These are phyloP conservation scores for Amphichorda felina DNA, from an alignment of 2,329 filamentous ascomycete genomes.

Conservation along the genomic window DNA sequence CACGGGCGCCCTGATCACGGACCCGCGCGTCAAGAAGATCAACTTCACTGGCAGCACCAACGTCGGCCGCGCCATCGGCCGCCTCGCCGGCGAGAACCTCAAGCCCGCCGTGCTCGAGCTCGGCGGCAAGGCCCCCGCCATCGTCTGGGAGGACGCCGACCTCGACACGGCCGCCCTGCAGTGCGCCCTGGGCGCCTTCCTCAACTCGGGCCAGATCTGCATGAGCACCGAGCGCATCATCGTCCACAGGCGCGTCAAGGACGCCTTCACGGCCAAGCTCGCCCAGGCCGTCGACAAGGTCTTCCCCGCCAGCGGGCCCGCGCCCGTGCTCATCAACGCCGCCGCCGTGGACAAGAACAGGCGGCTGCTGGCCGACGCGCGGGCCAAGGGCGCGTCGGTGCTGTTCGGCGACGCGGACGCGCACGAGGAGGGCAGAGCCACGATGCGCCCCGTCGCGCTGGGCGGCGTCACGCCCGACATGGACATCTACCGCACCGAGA, in stretches of 20 bases:
- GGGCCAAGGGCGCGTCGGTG: slow-evolving; percentile 50
- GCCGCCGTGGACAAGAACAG: slow-evolving; percentile 55
- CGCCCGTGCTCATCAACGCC: slow-evolving; percentile 57
- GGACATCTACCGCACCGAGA: slow-evolving; percentile 66
- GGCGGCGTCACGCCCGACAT: slow-evolving; percentile 49
- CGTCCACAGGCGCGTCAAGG: slow-evolving; percentile 35
- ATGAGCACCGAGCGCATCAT: slow-evolving; percentile 73
- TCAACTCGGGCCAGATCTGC: slow-evolving; percentile 71
- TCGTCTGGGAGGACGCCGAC: slow-evolving; percentile 73
- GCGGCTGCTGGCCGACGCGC: slow-evolving; percentile 54
- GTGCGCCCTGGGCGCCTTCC: slow-evolving; percentile 58
- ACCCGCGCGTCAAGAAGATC: slow-evolving; percentile 61
- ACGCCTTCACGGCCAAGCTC: slow-evolving; percentile 33
- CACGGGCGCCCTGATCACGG: slow-evolving; percentile 55
- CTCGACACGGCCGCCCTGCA: slow-evolving; percentile 57
- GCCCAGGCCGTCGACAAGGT: slow-evolving; percentile 24
- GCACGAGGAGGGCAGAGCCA: slow-evolving; percentile 18
- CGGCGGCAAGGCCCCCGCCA: slow-evolving; percentile 69
- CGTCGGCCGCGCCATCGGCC: slow-evolving; percentile 63
- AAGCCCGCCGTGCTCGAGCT: slow-evolving; percentile 76
- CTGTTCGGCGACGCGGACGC: slow-evolving; percentile 24
- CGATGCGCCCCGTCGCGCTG: slow-evolving; percentile 55
- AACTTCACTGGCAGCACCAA: slow-evolving; percentile 75
- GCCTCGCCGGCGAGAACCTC: slow-evolving; percentile 56
- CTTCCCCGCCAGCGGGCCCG: slow-evolving; percentile 45